Evolutionary conservation across 2,329 filamentous ascomycete species (phyloP), one percentile per base, ranked within the genome.

Genomic region (Colletotrichum echinochloae): DNA sequence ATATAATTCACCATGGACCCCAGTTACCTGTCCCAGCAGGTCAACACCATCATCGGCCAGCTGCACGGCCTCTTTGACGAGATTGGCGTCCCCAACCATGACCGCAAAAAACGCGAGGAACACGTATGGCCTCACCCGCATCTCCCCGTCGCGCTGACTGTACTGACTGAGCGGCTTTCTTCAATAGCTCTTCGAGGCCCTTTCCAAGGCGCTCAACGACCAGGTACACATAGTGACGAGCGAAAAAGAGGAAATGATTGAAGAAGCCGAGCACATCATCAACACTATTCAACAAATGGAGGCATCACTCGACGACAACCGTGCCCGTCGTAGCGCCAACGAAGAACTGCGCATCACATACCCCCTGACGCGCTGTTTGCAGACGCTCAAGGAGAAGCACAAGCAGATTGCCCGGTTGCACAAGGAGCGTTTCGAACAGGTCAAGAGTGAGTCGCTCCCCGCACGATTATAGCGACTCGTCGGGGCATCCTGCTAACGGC

Each of bases 51-150:
- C 79, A 94, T 98, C 79, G 90, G 90, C 81, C 94, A 98, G 83
- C 88, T 99, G 72, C 95, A 98, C 82, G 93, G 92, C 74, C 89
- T 98, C 68, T 99, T 98, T 78, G 96, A 99, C 81, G 95, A 99
- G 79, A 99, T 99, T 78, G 96, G 96, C 70, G 93, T 99, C n/a
- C 90, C 95, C 35, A 90, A 85, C 77, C 94, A 97, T 90, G 96
- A 98, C 81, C 92, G 96, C 78, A 94, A 98, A 79, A 87, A 89
- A 60, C 89, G 96, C 77, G 95, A 98, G 80, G 89, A 93, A 79
- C 94, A 98, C 90, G 95, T 97, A 84, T 78, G 87, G 87, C 60
- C 54, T 48, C 57, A 11, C 16, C 20, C 62, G 20, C 20, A 8
- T 28, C 51, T 48, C 46, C 2, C 20, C 56, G 2, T 20, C 55